Evolutionary conservation across 1,284 basidiomycete species (phyloP).

Genomic region (Papiliotrema laurentii): DNA sequence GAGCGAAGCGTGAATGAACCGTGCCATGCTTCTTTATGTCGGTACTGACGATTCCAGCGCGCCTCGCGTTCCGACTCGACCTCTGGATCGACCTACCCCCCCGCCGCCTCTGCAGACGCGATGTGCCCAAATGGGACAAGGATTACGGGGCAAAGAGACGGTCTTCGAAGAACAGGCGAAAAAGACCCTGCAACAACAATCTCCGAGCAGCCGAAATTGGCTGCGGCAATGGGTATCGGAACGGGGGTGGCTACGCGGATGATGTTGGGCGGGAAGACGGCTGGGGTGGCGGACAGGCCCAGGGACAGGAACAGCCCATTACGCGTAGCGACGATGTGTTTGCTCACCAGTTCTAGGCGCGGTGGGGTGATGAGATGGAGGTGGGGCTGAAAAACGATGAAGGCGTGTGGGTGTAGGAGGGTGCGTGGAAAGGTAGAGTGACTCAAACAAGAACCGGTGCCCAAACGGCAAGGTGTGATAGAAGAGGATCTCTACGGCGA

Average conservation of each 20-base stretch:
- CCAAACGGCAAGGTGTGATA: no score
- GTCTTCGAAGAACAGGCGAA: constrained; percentile 18
- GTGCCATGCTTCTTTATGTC: neutral
- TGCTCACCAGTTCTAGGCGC: constrained; percentile 33
- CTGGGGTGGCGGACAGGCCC: neutral
- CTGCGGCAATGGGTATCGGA: neutral
- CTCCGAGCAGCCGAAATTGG: no score
- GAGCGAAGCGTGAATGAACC: constrained; percentile 23
- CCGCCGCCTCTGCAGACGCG: constrained; percentile 37
- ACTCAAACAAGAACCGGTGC: no score
- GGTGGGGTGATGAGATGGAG: neutral
- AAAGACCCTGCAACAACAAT: no score
- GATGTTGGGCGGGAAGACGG: constrained; percentile 3
- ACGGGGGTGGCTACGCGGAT: constrained; percentile 2
- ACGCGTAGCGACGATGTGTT: constrained; percentile 25
- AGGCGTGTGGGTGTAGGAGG: no score
- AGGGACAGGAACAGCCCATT: no score
- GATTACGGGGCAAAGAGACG: constrained; percentile 43
- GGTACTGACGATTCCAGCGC: constrained; percentile 5
- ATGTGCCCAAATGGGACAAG: constrained; percentile 49
- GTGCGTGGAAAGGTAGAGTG: no score
- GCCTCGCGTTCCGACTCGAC: constrained; percentile 11
- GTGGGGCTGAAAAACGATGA: no score
- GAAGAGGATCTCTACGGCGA: no score
- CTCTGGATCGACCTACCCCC: constrained; percentile 26